A percentile compares a stretch with the other conserved stretches of the same genome.
Conservation (phyloP, 2,329 filamentous ascomycete genomes). For the Paecilomyces dactylethromorphus region DNA sequence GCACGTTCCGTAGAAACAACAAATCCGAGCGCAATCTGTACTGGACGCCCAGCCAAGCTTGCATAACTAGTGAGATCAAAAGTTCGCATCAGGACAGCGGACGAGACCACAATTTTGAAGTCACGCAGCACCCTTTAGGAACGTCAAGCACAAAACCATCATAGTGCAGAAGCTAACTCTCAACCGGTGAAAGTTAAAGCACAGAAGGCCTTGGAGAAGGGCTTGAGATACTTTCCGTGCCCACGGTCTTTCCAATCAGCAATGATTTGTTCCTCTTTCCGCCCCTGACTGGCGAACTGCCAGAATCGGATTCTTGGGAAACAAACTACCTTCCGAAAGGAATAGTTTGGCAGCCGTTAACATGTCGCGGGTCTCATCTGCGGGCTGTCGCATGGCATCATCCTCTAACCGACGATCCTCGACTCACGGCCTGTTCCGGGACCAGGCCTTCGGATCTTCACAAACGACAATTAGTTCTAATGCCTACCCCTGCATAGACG, state of each 20-base stretch:
- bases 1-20: neutral
- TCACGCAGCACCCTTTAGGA: neutral
- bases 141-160: neutral
- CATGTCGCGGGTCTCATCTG: neutral
- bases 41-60: too few species aligned
- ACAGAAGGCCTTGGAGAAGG: neutral
- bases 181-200: neutral
- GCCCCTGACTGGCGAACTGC: neutral
- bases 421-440: neutral
- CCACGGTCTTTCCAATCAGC: slow-evolving; percentile 6
- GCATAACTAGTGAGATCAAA: neutral
- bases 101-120: neutral
- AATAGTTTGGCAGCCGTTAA: neutral
- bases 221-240: slow-evolving; percentile 15
- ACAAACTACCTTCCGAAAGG: neutral
- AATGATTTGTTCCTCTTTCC: neutral
- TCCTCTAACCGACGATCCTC: neutral
- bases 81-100: neutral
- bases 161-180: neutral
- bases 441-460: neutral
- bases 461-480: neutral
- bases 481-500: neutral
- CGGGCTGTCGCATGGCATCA: neutral
- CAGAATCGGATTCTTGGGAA: neutral
- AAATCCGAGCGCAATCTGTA: neutral